phyloP scores from a whole-genome alignment of 768 basidiomycete species.

The Mycena olivaceomarginata region DNA sequence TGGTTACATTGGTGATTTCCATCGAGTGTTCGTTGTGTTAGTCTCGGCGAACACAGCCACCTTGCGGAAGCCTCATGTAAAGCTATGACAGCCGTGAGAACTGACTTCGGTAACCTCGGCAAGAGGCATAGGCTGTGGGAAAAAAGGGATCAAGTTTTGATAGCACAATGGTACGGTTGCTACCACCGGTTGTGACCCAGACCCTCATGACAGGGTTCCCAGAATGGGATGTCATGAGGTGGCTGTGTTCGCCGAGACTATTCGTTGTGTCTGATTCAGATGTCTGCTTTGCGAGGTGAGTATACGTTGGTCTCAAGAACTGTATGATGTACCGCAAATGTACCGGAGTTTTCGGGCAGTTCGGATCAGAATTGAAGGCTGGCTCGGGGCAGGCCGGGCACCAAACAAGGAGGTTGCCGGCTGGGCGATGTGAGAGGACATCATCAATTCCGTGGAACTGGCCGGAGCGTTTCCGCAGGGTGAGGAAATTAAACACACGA shows the following conservation, averaged over 20 bases:
- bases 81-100: no score
- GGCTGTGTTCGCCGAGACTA: no score
- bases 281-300: not conserved
- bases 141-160: no score
- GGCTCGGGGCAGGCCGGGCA: conserved; percentile 50
- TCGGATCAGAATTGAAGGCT: conserved; percentile 29
- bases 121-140: no score
- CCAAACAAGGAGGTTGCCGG: conserved; percentile 38
- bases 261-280: conserved; percentile 32
- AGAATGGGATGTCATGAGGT: no score
- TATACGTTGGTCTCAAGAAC: not conserved
- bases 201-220: no score
- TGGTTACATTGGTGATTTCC: conserved; percentile 46
- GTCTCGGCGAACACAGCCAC: no score
- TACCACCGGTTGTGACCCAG: no score
- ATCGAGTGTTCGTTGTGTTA: conserved; percentile 42
- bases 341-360: conserved; percentile 38
- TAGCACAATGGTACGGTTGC: no score
- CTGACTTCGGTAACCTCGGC: no score
- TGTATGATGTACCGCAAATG: conserved; percentile 34
- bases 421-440: no score
- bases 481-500: conserved; percentile 47
- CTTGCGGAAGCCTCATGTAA: no score
- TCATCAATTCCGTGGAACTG: conserved; percentile 50
- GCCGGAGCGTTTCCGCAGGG: conserved; percentile 38